Percentiles rank a stretch among this genome's conserved stretches.
phyloP scores from a whole-genome alignment of 2,329 filamentous ascomycete species.

The Dothideomycetidae sp. region DNA sequence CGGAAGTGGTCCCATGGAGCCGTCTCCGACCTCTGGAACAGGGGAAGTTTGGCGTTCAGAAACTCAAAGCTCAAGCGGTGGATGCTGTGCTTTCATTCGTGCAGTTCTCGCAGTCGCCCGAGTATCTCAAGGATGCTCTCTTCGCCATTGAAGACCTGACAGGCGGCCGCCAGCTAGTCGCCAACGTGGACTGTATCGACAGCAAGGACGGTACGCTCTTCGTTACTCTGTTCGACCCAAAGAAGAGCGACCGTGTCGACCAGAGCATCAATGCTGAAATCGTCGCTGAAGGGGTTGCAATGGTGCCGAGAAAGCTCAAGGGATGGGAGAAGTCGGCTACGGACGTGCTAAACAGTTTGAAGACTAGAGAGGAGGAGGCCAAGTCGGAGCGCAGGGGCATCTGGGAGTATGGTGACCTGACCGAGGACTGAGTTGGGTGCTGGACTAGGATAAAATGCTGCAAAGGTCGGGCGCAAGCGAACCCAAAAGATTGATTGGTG shows the following conservation, averaged over 20 bases:
- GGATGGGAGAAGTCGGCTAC: slow-evolving; percentile 71
- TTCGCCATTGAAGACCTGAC: slow-evolving; percentile 61
- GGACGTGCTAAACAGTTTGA: slow-evolving; percentile 56
- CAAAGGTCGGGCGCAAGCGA: too few relatives aligned
- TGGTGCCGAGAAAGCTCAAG: slow-evolving; percentile 87
- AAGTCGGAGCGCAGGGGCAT: slow-evolving; percentile 72
- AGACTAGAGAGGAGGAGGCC: slow-evolving; percentile 59
- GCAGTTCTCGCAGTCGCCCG: slow-evolving; percentile 66
- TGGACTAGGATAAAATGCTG: neutral
- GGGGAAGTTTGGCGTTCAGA: slow-evolving; percentile 63
- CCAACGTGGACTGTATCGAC: slow-evolving; percentile 76
- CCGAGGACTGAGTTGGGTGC: slow-evolving; percentile 47
- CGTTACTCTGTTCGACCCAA: slow-evolving; percentile 76
- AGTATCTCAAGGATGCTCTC: slow-evolving; percentile 74
- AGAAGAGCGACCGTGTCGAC: slow-evolving; percentile 44
- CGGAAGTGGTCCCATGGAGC: slow-evolving; percentile 74
- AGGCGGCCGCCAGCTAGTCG: slow-evolving; percentile 60
- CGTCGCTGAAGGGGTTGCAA: slow-evolving; percentile 66
- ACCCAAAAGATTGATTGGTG: neutral
- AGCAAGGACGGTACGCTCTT: slow-evolving; percentile 66
- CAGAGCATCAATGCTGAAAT: slow-evolving; percentile 86
- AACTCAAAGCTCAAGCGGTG: slow-evolving; percentile 72
- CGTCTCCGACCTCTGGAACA: slow-evolving; percentile 68
- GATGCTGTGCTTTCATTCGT: slow-evolving; percentile 80
- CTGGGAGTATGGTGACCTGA: slow-evolving; percentile 98